phyloP scores from a whole-genome alignment of 129 eudicot genomes.

The Calendula officinalis region DNA sequence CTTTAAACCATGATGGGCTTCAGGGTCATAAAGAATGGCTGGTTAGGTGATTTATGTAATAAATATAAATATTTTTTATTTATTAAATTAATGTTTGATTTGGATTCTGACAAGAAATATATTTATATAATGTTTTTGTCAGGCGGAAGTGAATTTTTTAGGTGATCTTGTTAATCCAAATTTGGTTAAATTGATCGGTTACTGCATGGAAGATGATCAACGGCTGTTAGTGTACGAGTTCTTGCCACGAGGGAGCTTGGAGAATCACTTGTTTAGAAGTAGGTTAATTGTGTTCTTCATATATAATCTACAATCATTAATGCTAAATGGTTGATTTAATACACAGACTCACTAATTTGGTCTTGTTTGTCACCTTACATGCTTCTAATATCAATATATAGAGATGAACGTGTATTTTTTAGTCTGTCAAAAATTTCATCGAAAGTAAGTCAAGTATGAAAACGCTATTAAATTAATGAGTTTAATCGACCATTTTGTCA shows the following conservation, averaged over 20 bases:
- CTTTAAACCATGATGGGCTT: slow-evolving; percentile 94
- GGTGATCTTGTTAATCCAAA: slow-evolving; percentile 89
- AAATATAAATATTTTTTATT: background rate
- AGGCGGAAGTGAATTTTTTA: slow-evolving; percentile 91
- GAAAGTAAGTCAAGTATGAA: too few species aligned
- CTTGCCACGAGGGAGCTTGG: slow-evolving; percentile 96
- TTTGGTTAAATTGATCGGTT: slow-evolving; percentile 94
- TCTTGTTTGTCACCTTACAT: too few species aligned
- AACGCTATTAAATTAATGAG: too few species aligned
- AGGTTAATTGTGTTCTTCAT: slow-evolving; percentile 18
- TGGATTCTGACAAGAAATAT: too few species aligned
- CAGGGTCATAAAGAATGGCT: slow-evolving; percentile 99
- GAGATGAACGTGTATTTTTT: too few species aligned
- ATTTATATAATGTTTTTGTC: slow-evolving; percentile 20
- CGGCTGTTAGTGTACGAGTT: slow-evolving; percentile 88
- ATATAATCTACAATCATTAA: background rate
- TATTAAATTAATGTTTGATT: background rate
- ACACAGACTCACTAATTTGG: too few species aligned
- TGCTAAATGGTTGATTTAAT: too few species aligned
- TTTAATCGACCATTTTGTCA: too few species aligned
- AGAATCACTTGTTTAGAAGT: slow-evolving; percentile 93
- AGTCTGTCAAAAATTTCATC: too few species aligned
- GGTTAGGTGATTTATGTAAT: slow-evolving; percentile 45
- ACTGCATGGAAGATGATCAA: slow-evolving; percentile 96
- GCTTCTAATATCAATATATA: too few species aligned